These are phyloP conservation scores for Lumnitzera littorea DNA, from an alignment of 345 rosid species.

Conservation along the genomic window DNA sequence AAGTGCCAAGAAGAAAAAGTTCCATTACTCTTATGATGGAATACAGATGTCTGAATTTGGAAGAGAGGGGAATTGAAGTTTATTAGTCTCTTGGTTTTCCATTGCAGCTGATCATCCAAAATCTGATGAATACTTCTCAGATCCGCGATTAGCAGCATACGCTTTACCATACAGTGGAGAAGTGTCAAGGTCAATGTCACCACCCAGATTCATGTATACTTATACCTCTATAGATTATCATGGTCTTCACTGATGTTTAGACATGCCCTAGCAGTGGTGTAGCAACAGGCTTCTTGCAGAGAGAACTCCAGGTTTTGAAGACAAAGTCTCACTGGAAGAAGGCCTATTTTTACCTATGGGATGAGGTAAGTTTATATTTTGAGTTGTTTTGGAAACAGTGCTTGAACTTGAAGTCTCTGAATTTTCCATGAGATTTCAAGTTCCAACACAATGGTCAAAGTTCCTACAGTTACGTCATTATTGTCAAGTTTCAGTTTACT, in stretches of 20 bases:
- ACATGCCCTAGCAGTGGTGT: constrained; percentile 52
- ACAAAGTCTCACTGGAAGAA: constrained; percentile 91
- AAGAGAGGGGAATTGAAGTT: background rate
- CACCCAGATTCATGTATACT: background rate
- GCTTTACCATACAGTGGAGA: constrained; percentile 73
- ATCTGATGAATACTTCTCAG: constrained; percentile 80
- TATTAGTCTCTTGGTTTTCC: constrained; percentile 5
- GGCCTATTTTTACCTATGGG: constrained; percentile 96
- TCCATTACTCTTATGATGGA: no score
- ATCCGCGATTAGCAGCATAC: constrained; percentile 88
- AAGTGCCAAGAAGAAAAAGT: no score
- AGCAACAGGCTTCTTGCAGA: constrained; percentile 69
- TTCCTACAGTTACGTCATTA: no score
- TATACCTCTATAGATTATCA: constrained; percentile 18
- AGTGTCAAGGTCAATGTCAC: constrained; percentile 38
- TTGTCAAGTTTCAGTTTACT: no score
- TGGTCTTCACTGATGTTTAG: constrained; percentile 17
- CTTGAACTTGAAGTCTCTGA: no score
- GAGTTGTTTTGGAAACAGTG: background rate
- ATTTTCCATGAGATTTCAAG: no score
- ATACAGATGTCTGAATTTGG: no score
- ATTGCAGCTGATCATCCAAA: constrained; percentile 80
- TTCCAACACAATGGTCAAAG: no score
- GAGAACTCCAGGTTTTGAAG: constrained; percentile 81
- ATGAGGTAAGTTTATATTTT: constrained; percentile 51